Conservation (phyloP, 2,329 filamentous ascomycete genomes). For the Cadophora luteo-olivacea region DNA sequence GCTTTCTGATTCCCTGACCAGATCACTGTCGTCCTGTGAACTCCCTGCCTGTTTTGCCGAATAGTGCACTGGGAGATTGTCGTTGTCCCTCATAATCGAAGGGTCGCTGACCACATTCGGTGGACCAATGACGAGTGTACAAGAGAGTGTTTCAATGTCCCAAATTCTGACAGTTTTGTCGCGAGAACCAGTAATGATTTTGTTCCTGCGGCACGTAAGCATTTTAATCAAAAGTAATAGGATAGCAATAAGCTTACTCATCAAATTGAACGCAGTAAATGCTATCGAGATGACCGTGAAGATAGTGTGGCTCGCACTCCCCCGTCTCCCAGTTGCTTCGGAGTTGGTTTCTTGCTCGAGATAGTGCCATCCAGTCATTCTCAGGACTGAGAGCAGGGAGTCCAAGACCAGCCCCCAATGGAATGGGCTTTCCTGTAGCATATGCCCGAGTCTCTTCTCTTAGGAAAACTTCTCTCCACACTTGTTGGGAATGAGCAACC, state of each 20-base stretch:
- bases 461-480: constrained; percentile 69
- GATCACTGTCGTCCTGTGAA: constrained; percentile 37
- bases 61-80: constrained; percentile 60
- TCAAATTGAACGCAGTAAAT: constrained; percentile 99
- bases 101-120: constrained; percentile 64
- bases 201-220: constrained; percentile 65
- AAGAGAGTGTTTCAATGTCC: constrained; percentile 90
- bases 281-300: constrained; percentile 92
- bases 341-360: constrained; percentile 76
- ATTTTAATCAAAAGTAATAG: background rate
- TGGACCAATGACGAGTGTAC: constrained; percentile 85
- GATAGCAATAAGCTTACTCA: constrained; percentile 65
- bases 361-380: constrained; percentile 88
- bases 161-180: constrained; percentile 96
- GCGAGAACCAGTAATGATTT: constrained; percentile 95
- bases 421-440: constrained; percentile 60
- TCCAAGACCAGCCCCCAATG: constrained; percentile 62
- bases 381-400: constrained; percentile 61
- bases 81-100: constrained; percentile 57
- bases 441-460: constrained; percentile 66
- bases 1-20: constrained; percentile 46
- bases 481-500: constrained; percentile 58
- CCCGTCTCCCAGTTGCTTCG: constrained; percentile 81
- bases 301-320: constrained; percentile 81
- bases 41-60: constrained; percentile 53